Evolutionary conservation across 306 rosid genomes (phyloP), one percentile per base, ranked within the genome.

Genomic region (Gastrolobium bilobum): DNA sequence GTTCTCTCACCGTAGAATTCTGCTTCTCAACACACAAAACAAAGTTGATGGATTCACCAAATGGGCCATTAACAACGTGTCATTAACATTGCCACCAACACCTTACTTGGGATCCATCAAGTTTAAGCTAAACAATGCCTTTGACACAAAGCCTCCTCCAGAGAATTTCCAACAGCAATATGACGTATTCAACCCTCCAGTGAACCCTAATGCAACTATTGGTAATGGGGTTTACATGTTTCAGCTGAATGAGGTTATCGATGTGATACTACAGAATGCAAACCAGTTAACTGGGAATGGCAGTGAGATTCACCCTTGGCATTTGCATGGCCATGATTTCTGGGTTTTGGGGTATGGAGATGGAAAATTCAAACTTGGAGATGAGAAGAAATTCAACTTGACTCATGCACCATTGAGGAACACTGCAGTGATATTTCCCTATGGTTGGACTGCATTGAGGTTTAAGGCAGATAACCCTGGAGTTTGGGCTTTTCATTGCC

Each of bases 231-330:
- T 88, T 33, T 94, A 92, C 83, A 75, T 4, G 52, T 74, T 94
- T 1, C 11, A 38, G 1, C 8, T 85, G 2, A 57, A 79, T 0
- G 58, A 82, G 1, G 79, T 84, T 0, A 84, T 92, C 5, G 98
- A 94, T 31, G 87, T 94, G 52, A 87, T 94, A 3, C 74, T 92
- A 0, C 97, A 94, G 29, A 94, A 94, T 34, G 86, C 97, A 0
- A 94, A 94, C 20, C 84, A 82, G 0, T 8, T 94, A 10, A 50
- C 0, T 0, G 78, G 20, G 0, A 90, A 83, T 2, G 79, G 53
- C 0, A 94, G 97, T 69, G 97, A 94, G 53, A 90, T 87, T 11
- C 98, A 94, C 56, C 98, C 98, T 0, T 94, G 97, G 97, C 97
- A 94, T 76, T 79, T 94, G 65, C 98, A 94, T 58, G 98, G 98